phyloP scores from a whole-genome alignment of 2,329 filamentous ascomycete genomes.

The Venturiaceae sp. region DNA sequence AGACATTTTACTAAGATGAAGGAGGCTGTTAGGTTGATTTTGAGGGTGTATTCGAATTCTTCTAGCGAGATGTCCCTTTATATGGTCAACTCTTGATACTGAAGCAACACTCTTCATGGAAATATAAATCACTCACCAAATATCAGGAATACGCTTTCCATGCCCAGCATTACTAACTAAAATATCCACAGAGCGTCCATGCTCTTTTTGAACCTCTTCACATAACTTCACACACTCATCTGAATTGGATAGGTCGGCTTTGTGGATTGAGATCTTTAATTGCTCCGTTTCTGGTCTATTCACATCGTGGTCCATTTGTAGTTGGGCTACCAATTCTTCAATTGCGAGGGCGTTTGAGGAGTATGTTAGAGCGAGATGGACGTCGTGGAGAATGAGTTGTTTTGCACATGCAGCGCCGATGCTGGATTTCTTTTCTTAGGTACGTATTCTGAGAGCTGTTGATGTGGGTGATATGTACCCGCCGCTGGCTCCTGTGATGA shows the following conservation, averaged over 20 bases:
- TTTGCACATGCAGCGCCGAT: conserved; percentile 51
- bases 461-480: conserved; percentile 35
- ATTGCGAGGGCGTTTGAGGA: conserved; percentile 40
- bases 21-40: conserved; percentile 51
- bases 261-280: conserved; percentile 42
- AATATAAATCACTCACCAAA: conserved; percentile 18
- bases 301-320: conserved; percentile 22
- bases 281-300: conserved; percentile 15
- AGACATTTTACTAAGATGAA: conserved; percentile 53
- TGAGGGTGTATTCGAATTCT: conserved; percentile 55
- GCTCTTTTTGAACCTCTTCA: conserved; percentile 40
- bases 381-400: conserved; percentile 42
- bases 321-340: conserved; percentile 31
- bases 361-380: conserved; percentile 51
- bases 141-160: conserved; percentile 47
- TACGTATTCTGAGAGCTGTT: background rate
- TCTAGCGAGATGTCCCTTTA: conserved; percentile 48
- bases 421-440: conserved; percentile 22
- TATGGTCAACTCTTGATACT: background rate
- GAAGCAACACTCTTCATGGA: background rate
- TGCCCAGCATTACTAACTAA: conserved; percentile 58
- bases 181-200: conserved; percentile 50
- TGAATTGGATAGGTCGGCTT: conserved; percentile 47
- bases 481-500: conserved; percentile 52
- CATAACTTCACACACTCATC: conserved; percentile 46